Evolutionary conservation across 176 grass and related monocot species (phyloP).

Genomic region (Zizania latifolia): DNA sequence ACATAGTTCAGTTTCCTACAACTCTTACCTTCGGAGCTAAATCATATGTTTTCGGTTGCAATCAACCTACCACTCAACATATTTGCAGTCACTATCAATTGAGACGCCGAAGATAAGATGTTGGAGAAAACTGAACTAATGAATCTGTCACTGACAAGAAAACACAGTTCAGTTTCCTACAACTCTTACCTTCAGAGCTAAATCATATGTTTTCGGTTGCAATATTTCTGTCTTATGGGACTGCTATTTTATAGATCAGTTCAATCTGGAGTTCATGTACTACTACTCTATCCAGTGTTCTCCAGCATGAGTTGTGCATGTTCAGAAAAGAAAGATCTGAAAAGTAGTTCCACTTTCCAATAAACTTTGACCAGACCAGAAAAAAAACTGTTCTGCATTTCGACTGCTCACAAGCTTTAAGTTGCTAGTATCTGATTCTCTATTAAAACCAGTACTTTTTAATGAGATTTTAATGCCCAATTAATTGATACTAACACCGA

Average conservation of each 20-base stretch:
- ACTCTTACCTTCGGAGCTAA: conserved; percentile 44
- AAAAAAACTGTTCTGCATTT: background rate
- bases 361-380: conserved; percentile 33
- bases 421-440: background rate
- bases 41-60: background rate
- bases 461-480: background rate
- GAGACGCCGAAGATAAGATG: conserved; percentile 31
- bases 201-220: background rate
- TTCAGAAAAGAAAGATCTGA: background rate
- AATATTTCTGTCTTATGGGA: background rate
- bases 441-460: background rate
- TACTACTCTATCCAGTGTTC: background rate
- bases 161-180: conserved; percentile 48
- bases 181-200: conserved; percentile 51
- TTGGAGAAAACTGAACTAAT: conserved; percentile 45
- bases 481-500: background rate
- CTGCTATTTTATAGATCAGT: conserved; percentile 32
- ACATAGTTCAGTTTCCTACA: conserved; percentile 49
- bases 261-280: background rate
- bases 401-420: background rate
- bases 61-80: background rate
- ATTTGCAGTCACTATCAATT: background rate
- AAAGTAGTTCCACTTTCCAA: conserved; percentile 13
- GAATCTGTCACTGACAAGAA: background rate
- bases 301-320: conserved; percentile 26